Evolutionary conservation across 2,329 filamentous ascomycete genomes (phyloP).

Genomic region (Ophiostoma sp.): DNA sequence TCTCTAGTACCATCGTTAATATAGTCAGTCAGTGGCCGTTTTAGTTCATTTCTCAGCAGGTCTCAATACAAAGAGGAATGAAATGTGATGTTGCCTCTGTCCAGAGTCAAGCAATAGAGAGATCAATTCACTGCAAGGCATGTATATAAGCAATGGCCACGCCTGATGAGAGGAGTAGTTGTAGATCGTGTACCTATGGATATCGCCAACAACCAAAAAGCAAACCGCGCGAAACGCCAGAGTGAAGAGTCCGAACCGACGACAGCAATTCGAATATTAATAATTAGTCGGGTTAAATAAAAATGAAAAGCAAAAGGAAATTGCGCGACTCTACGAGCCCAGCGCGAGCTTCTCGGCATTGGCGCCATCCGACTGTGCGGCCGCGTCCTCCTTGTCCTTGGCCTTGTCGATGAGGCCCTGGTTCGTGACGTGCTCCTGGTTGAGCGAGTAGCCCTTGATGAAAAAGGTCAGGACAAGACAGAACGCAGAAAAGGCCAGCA

Average conservation of each 20-base stretch:
- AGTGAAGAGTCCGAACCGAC: background rate
- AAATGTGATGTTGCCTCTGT: no score
- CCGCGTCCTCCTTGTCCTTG: constrained; percentile 26
- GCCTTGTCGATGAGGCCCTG: constrained; percentile 40
- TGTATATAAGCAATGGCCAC: no score
- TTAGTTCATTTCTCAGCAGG: no score
- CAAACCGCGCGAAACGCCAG: background rate
- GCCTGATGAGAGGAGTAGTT: background rate
- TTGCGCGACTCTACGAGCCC: background rate
- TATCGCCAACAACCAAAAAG: background rate
- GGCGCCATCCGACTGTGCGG: constrained; percentile 15
- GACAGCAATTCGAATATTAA: background rate
- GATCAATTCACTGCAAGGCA: no score
- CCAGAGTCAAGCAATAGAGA: no score
- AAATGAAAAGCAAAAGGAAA: background rate
- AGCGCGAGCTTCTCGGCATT: constrained; percentile 7
- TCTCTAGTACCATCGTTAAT: no score
- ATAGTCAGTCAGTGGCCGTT: no score
- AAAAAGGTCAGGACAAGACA: constrained; percentile 48
- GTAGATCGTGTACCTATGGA: background rate
- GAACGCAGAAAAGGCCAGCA: constrained; percentile 45
- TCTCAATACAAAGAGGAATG: no score
- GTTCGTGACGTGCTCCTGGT: constrained; percentile 43
- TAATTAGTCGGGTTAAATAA: background rate
- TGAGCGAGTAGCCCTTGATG: constrained; percentile 46